Evolutionary conservation across 2,329 filamentous ascomycete species (phyloP).

Genomic region (Aspergillus ibericus): DNA sequence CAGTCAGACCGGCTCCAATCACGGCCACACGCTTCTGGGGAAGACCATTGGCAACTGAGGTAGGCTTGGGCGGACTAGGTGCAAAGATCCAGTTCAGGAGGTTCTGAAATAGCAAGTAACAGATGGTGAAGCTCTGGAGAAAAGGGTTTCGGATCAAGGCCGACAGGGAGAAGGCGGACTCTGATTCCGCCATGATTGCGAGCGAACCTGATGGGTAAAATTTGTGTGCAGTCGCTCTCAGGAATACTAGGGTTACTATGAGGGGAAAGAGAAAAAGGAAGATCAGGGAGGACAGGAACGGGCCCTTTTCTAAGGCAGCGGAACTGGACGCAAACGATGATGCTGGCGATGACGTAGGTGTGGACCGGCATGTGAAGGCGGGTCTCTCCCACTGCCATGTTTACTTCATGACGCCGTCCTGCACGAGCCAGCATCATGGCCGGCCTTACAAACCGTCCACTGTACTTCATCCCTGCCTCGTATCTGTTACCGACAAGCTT

Average conservation of each 20-base stretch:
- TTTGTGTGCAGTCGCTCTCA: neutral
- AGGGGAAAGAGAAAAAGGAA: neutral
- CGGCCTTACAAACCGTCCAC: no score
- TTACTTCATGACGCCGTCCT: neutral
- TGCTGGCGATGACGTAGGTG: constrained; percentile 18
- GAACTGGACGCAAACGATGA: neutral
- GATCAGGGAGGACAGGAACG: neutral
- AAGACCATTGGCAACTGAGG: constrained; percentile 53
- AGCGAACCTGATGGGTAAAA: neutral
- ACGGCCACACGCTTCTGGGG: constrained; percentile 62
- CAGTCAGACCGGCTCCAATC: constrained; percentile 71
- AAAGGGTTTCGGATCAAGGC: constrained; percentile 31
- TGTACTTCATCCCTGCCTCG: no score
- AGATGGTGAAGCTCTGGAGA: constrained; percentile 30
- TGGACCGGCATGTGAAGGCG: constrained; percentile 10
- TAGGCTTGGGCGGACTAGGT: constrained; percentile 64
- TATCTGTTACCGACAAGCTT: no score
- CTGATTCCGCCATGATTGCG: neutral
- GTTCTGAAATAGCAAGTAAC: constrained; percentile 33
- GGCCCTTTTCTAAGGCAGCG: constrained; percentile 1
- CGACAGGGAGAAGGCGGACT: constrained; percentile 17
- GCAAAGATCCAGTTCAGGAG: constrained; percentile 57
- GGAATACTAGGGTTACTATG: neutral
- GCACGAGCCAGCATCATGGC: neutral
- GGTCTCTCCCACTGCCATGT: neutral